Base-by-base conservation (phyloP, 139 green algal species). In the Chlamydomonas sphaeroides region DNA sequence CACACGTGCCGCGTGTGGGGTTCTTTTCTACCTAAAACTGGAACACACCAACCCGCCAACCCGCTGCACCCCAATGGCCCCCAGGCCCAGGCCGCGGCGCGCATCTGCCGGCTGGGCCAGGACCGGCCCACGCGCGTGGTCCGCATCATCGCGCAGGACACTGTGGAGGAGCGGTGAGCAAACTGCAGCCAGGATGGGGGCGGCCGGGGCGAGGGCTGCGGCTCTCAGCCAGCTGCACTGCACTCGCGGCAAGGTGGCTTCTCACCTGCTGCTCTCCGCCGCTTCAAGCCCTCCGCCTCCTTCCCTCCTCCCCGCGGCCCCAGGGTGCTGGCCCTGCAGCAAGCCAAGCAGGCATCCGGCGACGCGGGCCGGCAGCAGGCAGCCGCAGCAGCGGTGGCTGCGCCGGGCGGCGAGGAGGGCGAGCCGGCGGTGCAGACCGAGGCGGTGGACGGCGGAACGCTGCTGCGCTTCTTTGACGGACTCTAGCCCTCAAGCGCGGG, bases 21-120 rank as follows among this genome's bases (percentile, higher is more conserved):
- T n/a, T n/a, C n/a, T n/a, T n/a, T n/a, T n/a, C n/a, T n/a, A n/a
- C n/a, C n/a, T n/a, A n/a, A n/a, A n/a, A n/a, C n/a, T n/a, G n/a
- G n/a, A n/a, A n/a, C n/a, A n/a, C n/a, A n/a, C n/a, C n/a, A n/a
- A n/a, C n/a, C n/a, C n/a, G n/a, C n/a, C 3, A 5, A 10, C 30
- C 59, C 5, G 59, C 5, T 15, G 6, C 67, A 8, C 26, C 17
- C 26, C 8, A n/a, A 23, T 39, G 8, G 11, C 20, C 66, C 89
- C 15, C 86, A 93, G 78, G 75, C 86, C 1, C 91, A 94, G 79
- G 91, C 91, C 14, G 89, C 91, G 0, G 89, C 88, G 1, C 88
- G 91, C 67, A 90, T 95, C 65, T 86, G 90, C 72, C 85, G 91
- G 38, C 73, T 95, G 30, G 90, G 90, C 38, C 91, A 94, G 80